Conservation (phyloP, 2,329 filamentous ascomycete genomes). For the Cadophora gregata region DNA sequence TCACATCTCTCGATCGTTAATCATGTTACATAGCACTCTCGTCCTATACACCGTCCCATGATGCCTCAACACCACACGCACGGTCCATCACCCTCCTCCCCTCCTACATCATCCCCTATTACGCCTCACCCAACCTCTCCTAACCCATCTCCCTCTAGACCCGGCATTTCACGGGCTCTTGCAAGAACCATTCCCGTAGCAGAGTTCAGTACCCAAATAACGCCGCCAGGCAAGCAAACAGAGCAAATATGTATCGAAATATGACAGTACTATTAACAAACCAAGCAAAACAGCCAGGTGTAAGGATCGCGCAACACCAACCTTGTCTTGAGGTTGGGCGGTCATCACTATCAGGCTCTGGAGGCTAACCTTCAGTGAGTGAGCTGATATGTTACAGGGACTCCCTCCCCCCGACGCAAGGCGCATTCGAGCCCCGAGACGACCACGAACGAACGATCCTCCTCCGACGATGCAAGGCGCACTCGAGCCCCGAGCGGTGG, state of each 20-base stretch:
- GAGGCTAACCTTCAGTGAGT: background rate
- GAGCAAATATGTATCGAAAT: background rate
- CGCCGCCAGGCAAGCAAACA: background rate
- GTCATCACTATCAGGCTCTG: background rate
- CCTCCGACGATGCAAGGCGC: background rate
- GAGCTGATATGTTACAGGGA: too few species aligned
- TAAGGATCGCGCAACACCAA: background rate
- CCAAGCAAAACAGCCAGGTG: background rate
- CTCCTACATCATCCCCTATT: conserved; percentile 2
- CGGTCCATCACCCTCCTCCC: background rate
- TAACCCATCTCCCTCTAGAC: background rate
- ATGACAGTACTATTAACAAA: background rate
- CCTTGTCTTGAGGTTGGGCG: background rate
- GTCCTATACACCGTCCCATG: too few species aligned
- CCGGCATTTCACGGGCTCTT: background rate
- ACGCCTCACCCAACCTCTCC: background rate
- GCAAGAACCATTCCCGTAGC: background rate
- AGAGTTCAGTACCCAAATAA: background rate
- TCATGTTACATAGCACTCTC: too few species aligned
- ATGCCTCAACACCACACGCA: conserved; percentile 7
- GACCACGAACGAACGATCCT: background rate
- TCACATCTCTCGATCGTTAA: too few species aligned
- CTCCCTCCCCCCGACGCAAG: background rate
- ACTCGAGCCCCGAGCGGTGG: background rate
- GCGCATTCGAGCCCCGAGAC: background rate